Percentiles rank a stretch among this genome's conserved stretches.
Conservation (phyloP, 1,139 yeast species). For the Taiozyma sp. region DNA sequence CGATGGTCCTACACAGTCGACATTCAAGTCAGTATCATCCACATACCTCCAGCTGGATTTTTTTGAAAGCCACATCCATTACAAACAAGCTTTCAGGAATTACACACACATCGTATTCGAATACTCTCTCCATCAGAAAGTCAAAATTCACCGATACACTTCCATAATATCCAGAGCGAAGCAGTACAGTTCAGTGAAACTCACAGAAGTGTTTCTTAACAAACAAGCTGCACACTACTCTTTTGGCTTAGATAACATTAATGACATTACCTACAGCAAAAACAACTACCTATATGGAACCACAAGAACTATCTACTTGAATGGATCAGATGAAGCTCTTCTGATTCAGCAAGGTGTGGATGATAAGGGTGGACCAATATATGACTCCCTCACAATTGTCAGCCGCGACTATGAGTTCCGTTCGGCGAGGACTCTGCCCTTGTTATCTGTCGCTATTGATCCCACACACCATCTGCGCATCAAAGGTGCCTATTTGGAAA, state of each 20-base stretch:
- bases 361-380: background rate
- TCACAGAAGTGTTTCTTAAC: constrained; percentile 4
- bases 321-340: constrained; percentile 5
- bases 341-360: constrained; percentile 1
- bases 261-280: constrained; percentile 1
- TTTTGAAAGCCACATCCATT: background rate
- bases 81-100: background rate
- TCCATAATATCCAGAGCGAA: background rate
- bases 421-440: constrained; percentile 1
- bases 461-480: constrained; percentile 1
- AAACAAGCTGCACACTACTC: constrained; percentile 3
- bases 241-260: constrained; percentile 1
- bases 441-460: constrained; percentile 2
- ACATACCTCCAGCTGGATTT: constrained; percentile 3
- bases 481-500: background rate
- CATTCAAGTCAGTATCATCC: constrained; percentile 1
- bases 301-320: constrained; percentile 2
- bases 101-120: constrained; percentile 7
- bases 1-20: constrained; percentile 3
- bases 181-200: background rate
- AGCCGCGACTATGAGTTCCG: constrained; percentile 1
- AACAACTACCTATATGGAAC: constrained; percentile 4
- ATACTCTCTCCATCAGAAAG: background rate
- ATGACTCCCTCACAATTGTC: constrained; percentile 1
- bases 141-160: constrained; percentile 1